These are phyloP conservation scores for Lomentospora prolificans DNA, from an alignment of 2,329 filamentous ascomycete species.

Conservation along the genomic window DNA sequence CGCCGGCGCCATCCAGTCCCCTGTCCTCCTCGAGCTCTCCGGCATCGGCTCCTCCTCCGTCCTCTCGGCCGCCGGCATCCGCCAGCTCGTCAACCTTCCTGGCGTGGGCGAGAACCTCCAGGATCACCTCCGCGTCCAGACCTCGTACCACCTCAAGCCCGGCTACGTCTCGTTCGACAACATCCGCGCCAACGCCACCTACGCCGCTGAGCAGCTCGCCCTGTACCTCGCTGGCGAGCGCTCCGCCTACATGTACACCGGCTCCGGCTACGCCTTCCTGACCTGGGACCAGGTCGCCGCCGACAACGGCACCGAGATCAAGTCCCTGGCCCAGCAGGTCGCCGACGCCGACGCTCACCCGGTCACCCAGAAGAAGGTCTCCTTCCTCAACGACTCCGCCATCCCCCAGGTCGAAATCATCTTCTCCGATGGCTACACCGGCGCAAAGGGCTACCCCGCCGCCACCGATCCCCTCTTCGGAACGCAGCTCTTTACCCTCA, in stretches of 20 bases:
- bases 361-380: slow-evolving; percentile 28
- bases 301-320: slow-evolving; percentile 19
- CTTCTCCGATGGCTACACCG: slow-evolving; percentile 21
- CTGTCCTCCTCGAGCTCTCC: slow-evolving; percentile 22
- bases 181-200: slow-evolving; percentile 20
- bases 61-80: slow-evolving; percentile 26
- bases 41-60: slow-evolving; percentile 24
- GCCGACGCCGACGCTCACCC: slow-evolving; percentile 27
- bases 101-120: slow-evolving; percentile 38
- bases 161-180: slow-evolving; percentile 18
- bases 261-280: slow-evolving; percentile 28
- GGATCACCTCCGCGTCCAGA: slow-evolving; percentile 28
- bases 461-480: slow-evolving; percentile 18
- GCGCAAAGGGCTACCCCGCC: slow-evolving; percentile 16
- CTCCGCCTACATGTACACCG: slow-evolving; percentile 29
- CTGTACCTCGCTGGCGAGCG: slow-evolving; percentile 13
- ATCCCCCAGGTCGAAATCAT: slow-evolving; percentile 20
- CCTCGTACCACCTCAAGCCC: slow-evolving; percentile 25
- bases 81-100: slow-evolving; percentile 27
- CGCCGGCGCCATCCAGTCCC: slow-evolving; percentile 13
- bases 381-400: slow-evolving; percentile 22
- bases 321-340: slow-evolving; percentile 22
- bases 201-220: slow-evolving; percentile 5
- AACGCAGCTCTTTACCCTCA: slow-evolving; percentile 34
- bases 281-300: slow-evolving; percentile 28